These are phyloP conservation scores for Dendrobium officinale DNA, from an alignment of 106 monocot species.

Conservation along the genomic window DNA sequence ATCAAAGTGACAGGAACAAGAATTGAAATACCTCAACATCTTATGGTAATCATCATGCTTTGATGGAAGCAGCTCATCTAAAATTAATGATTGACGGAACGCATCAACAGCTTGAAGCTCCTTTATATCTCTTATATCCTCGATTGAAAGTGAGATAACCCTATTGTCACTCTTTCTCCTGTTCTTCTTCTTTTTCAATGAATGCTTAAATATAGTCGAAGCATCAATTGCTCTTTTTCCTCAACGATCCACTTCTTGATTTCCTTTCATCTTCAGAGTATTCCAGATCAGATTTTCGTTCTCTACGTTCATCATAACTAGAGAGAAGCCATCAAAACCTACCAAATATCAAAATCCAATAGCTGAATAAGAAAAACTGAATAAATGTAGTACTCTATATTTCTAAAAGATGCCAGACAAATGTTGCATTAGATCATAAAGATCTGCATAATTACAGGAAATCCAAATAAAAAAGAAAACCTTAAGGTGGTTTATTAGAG, in stretches of 20 bases:
- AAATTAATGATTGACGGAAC: conserved; percentile 41
- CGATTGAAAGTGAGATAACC: conserved; percentile 12
- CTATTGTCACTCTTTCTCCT: conserved; percentile 14
- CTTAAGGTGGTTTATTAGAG: not conserved
- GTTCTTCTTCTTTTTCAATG: conserved; percentile 28
- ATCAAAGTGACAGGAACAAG: not conserved
- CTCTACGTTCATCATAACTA: conserved; percentile 33
- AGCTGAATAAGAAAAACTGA: not conserved
- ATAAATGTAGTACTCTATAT: not conserved
- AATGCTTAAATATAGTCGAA: conserved; percentile 50
- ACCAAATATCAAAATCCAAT: not conserved
- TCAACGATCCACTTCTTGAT: conserved; percentile 40
- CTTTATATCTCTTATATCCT: conserved; percentile 30
- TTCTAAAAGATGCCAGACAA: not conserved
- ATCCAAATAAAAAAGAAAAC: not conserved
- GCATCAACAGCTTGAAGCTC: conserved; percentile 44
- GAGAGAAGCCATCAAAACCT: conserved; percentile 43
- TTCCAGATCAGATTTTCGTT: conserved; percentile 44
- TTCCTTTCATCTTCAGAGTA: conserved; percentile 58
- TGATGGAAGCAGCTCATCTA: conserved; percentile 41
- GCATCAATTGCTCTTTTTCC: conserved; percentile 53
- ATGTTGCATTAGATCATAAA: too few relatives aligned
- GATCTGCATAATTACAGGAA: not conserved
- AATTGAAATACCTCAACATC: conserved; percentile 37
- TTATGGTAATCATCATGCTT: conserved; percentile 51